phyloP scores from a whole-genome alignment of 2,329 filamentous ascomycete species.

The Talaromyces sp. region DNA sequence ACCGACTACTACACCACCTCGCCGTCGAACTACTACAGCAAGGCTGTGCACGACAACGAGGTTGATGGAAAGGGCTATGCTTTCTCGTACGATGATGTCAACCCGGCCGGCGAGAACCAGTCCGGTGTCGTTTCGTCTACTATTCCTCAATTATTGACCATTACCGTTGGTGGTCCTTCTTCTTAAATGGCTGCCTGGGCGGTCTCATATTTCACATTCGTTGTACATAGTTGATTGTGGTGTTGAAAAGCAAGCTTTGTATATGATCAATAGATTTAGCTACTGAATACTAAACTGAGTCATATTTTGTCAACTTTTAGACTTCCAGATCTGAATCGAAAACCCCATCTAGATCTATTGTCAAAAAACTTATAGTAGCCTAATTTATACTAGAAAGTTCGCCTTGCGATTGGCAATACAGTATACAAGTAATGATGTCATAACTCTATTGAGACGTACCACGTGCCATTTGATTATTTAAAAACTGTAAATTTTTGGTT shows the following conservation, averaged over 20 bases:
- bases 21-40: constrained; percentile 41
- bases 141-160: constrained; percentile 40
- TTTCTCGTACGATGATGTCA: constrained; percentile 64
- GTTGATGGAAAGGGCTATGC: constrained; percentile 57
- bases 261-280: neutral
- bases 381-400: neutral
- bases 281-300: neutral
- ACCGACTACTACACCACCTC: constrained; percentile 39
- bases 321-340: too few species aligned
- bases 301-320: neutral
- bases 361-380: too few species aligned
- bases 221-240: neutral
- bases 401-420: neutral
- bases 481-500: neutral
- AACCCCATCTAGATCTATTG: neutral
- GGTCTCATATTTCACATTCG: neutral
- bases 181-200: neutral
- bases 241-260: neutral
- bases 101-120: constrained; percentile 48
- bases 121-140: constrained; percentile 46
- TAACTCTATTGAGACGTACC: neutral
- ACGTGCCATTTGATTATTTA: neutral
- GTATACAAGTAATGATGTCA: neutral
- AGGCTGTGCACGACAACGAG: constrained; percentile 54
- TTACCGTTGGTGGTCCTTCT: constrained; percentile 41